phyloP scores from a whole-genome alignment of 352 stramenopile genomes.

The Phytophthora idaei region DNA sequence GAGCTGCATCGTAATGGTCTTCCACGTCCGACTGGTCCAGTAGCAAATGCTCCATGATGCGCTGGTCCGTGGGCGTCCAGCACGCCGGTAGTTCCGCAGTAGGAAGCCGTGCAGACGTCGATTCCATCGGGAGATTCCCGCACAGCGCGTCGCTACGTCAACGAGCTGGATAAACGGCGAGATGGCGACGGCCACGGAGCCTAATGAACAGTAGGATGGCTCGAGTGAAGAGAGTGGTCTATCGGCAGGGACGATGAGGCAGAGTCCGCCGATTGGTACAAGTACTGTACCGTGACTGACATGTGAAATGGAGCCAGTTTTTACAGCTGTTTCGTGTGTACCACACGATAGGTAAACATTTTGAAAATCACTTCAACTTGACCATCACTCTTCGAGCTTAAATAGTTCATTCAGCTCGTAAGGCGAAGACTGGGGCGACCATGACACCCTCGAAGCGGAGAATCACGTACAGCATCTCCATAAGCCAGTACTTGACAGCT shows the following conservation, averaged over 20 bases:
- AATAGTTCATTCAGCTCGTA: too few species aligned
- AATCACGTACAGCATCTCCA: too few species aligned
- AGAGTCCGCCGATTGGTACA: not conserved
- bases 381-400: constrained; percentile 7
- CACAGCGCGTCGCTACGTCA: not conserved
- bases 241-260: not conserved
- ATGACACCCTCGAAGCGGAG: too few species aligned
- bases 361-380: constrained; percentile 21
- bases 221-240: not conserved
- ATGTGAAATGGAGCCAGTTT: constrained; percentile 7
- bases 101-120: constrained; percentile 6
- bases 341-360: constrained; percentile 2
- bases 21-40: constrained; percentile 31
- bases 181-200: not conserved
- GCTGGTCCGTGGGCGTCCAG: constrained; percentile 61
- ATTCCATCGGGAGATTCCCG: constrained; percentile 1
- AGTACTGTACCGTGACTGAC: constrained; percentile 3
- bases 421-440: too few species aligned
- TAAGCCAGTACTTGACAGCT: too few species aligned
- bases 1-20: constrained; percentile 9
- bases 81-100: constrained; percentile 22
- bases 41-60: constrained; percentile 66
- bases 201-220: constrained; percentile 11
- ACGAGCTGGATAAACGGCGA: not conserved
- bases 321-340: constrained; percentile 6